Evolutionary conservation across 495 filamentous ascomycete genomes (phyloP).

Genomic region (Annulohypoxylon maeteangense): DNA sequence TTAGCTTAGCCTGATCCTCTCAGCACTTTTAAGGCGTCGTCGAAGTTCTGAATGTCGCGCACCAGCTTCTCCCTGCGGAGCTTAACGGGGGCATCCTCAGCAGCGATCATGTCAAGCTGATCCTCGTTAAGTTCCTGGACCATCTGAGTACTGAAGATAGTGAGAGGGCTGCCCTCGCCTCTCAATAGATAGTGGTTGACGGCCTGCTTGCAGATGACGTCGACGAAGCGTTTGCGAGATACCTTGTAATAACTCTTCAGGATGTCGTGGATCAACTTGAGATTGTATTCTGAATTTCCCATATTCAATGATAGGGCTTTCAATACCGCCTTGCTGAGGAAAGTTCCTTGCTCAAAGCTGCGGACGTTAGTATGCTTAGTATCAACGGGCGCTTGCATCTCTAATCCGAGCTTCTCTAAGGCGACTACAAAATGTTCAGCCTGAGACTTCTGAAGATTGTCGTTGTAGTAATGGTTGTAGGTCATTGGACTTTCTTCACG

Average conservation of each 20-base stretch:
- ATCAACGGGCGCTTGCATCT: neutral
- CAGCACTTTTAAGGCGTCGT: slow-evolving; percentile 45
- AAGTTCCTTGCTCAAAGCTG: neutral
- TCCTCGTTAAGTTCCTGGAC: slow-evolving; percentile 37
- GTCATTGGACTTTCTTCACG: slow-evolving; percentile 58
- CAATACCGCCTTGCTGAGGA: slow-evolving; percentile 26
- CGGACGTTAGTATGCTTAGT: neutral
- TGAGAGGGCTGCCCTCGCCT: slow-evolving; percentile 30
- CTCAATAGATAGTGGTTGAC: slow-evolving; percentile 52
- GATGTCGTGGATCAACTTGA: slow-evolving; percentile 67
- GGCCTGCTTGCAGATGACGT: slow-evolving; percentile 58
- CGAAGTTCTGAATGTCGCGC: slow-evolving; percentile 41
- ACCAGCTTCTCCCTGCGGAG: slow-evolving; percentile 43
- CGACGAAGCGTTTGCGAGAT: slow-evolving; percentile 65
- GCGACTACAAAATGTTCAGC: slow-evolving; percentile 40
- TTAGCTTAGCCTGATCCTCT: slow-evolving; percentile 17
- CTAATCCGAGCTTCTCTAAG: slow-evolving; percentile 23
- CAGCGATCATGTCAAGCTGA: slow-evolving; percentile 44
- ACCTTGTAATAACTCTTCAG: slow-evolving; percentile 71
- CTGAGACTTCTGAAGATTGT: slow-evolving; percentile 56
- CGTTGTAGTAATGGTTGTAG: slow-evolving; percentile 64
- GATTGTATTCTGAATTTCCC: slow-evolving; percentile 59
- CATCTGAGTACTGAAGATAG: slow-evolving; percentile 37
- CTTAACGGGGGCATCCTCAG: slow-evolving; percentile 40
- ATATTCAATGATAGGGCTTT: slow-evolving; percentile 45